phyloP scores from a whole-genome alignment of 2,329 filamentous ascomycete species.

The Elsinoe arachidis region DNA sequence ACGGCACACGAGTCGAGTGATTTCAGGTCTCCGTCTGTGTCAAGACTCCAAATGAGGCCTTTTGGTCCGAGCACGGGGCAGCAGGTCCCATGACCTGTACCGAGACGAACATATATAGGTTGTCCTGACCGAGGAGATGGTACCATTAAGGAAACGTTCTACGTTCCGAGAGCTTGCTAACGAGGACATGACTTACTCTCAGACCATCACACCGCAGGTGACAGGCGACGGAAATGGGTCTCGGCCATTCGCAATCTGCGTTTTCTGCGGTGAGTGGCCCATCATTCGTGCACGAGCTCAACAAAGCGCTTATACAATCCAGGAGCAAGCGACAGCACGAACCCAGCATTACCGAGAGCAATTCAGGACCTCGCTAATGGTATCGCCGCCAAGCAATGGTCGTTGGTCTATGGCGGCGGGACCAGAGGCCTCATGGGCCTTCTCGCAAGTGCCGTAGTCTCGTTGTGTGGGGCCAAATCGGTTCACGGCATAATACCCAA shows the following conservation, averaged over 20 bases:
- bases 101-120: too few relatives aligned
- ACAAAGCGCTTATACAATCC: background rate
- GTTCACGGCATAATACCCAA: background rate
- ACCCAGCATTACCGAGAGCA: background rate
- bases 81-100: too few relatives aligned
- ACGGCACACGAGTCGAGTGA: too few relatives aligned
- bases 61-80: too few relatives aligned
- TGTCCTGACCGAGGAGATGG: too few relatives aligned
- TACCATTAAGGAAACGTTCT: too few relatives aligned
- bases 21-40: too few relatives aligned
- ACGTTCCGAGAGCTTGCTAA: background rate
- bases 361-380: background rate
- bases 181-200: background rate
- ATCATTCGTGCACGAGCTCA: background rate
- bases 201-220: background rate
- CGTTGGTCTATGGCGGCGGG: conserved; percentile 2
- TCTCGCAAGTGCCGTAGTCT: background rate
- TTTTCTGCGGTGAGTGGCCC: background rate
- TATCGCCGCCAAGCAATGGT: background rate
- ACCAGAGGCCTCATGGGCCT: background rate
- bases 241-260: background rate
- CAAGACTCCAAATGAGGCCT: too few relatives aligned
- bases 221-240: background rate
- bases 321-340: background rate
- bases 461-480: background rate